Conservation (phyloP, 1,284 basidiomycete genomes). For the Moesziomyces aphidis region DNA sequence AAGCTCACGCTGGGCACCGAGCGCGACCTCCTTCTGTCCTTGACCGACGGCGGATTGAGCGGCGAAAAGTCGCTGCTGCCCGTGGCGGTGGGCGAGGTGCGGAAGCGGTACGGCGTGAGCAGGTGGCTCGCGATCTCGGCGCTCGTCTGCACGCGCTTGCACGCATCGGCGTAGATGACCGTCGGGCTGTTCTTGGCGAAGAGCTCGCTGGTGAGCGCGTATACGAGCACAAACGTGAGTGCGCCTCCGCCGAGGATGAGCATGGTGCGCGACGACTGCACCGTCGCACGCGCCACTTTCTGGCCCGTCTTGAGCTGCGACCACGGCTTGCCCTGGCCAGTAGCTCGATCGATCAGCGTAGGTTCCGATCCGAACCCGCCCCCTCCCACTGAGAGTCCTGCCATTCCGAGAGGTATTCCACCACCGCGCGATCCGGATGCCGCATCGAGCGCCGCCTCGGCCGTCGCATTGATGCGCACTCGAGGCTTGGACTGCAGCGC, state of each 20-base stretch:
- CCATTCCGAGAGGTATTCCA: conserved; percentile 35
- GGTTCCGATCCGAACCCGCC: conserved; percentile 17
- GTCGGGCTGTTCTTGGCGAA: conserved; percentile 93
- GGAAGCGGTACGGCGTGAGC: conserved; percentile 58
- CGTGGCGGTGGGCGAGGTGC: conserved; percentile 37
- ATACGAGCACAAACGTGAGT: conserved; percentile 73
- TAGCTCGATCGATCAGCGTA: conserved; percentile 40
- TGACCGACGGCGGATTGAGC: conserved; percentile 51
- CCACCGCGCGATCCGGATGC: conserved; percentile 28
- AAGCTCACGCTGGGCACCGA: conserved; percentile 44
- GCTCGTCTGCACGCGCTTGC: conserved; percentile 82
- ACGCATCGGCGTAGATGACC: conserved; percentile 86
- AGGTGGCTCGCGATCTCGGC: conserved; percentile 67
- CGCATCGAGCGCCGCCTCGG: conserved; percentile 45
- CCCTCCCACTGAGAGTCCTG: conserved; percentile 24
- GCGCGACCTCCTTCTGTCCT: conserved; percentile 42
- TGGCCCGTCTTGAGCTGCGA: conserved; percentile 81
- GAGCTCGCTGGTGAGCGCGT: conserved; percentile 86
- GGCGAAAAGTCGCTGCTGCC: conserved; percentile 50
- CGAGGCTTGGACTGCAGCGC: conserved; percentile 23
- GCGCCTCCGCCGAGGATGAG: conserved; percentile 83
- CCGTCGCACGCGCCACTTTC: conserved; percentile 85
- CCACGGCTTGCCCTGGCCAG: conserved; percentile 73
- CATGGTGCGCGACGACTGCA: conserved; percentile 77
- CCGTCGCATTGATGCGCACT: conserved; percentile 42